Evolutionary conservation across 768 basidiomycete species (phyloP).

Genomic region (Multifurca ochricompacta): DNA sequence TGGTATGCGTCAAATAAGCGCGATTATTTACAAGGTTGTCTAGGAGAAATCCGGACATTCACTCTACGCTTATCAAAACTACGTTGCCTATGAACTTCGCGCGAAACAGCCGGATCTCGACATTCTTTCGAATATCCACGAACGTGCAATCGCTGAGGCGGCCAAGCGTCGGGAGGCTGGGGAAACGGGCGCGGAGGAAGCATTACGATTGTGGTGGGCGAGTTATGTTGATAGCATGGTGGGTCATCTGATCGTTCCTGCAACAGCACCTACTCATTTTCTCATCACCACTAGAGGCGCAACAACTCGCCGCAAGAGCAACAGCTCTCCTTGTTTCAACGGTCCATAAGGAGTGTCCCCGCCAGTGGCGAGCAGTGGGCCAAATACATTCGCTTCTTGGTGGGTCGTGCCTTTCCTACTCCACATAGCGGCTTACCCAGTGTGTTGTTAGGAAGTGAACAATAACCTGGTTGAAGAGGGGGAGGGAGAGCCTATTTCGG

Average conservation of each 20-base stretch:
- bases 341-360: conserved; percentile 68
- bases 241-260: conserved; percentile 21
- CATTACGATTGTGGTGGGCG: conserved; percentile 60
- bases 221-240: conserved; percentile 69
- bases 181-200: conserved; percentile 49
- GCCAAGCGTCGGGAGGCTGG: conserved; percentile 49
- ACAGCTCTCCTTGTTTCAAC: conserved; percentile 37
- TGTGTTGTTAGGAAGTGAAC: background rate
- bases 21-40: conserved; percentile 21
- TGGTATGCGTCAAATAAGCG: conserved; percentile 18
- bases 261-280: background rate
- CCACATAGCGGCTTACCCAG: background rate
- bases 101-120: conserved; percentile 51
- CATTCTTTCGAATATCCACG: conserved; percentile 52
- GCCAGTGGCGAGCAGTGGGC: conserved; percentile 74
- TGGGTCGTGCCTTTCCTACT: conserved; percentile 28
- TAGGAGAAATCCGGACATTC: conserved; percentile 31
- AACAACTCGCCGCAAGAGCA: conserved; percentile 36
- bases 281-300: conserved; percentile 31
- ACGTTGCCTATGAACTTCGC: conserved; percentile 55
- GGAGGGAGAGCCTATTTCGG: conserved; percentile 14
- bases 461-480: conserved; percentile 12
- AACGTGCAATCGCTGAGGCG: conserved; percentile 69
- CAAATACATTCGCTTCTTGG: conserved; percentile 64
- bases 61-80: conserved; percentile 53